phyloP scores from a whole-genome alignment of 805 yeast genomes.

The Wickerhamiella siamensis region DNA sequence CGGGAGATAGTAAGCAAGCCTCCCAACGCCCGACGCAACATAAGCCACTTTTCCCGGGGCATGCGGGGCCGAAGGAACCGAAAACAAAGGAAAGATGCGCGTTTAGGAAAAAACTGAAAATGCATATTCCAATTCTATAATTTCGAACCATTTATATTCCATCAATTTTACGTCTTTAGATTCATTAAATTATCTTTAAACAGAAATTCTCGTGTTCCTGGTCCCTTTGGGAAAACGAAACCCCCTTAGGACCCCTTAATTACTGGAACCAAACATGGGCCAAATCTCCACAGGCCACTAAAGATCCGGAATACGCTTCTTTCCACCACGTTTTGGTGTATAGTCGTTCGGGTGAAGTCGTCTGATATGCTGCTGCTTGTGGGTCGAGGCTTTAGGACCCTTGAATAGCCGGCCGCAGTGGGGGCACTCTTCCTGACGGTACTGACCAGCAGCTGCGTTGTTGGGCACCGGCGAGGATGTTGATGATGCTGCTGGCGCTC shows the following conservation, averaged over 20 bases:
- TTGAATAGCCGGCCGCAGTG: slow-evolving; percentile 32
- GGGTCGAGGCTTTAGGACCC: slow-evolving; percentile 35
- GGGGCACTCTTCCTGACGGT: slow-evolving; percentile 28
- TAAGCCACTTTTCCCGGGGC: too few relatives aligned
- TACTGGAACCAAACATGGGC: neutral
- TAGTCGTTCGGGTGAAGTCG: slow-evolving; percentile 33
- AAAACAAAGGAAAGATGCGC: too few relatives aligned
- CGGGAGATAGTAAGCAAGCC: neutral
- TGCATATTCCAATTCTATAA: too few relatives aligned
- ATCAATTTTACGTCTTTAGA: too few relatives aligned
- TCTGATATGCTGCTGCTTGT: slow-evolving; percentile 35
- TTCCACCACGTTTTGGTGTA: slow-evolving; percentile 34
- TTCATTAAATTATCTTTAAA: too few relatives aligned
- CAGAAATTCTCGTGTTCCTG: too few relatives aligned
- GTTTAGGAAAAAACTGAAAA: too few relatives aligned
- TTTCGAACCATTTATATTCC: too few relatives aligned
- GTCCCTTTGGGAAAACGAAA: too few relatives aligned
- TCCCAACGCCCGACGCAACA: neutral
- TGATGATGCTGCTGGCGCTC: slow-evolving; percentile 8
- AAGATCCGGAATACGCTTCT: slow-evolving; percentile 15
- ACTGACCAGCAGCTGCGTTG: slow-evolving; percentile 9
- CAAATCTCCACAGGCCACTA: too few relatives aligned
- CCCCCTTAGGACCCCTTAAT: too few relatives aligned
- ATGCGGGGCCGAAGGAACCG: too few relatives aligned
- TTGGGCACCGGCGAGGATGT: slow-evolving; percentile 7